Evolutionary conservation across 192 early-diverging fungal genomes (phyloP), one percentile per base, ranked within the genome.

Genomic region (Phlyctochytrium planicorne): DNA sequence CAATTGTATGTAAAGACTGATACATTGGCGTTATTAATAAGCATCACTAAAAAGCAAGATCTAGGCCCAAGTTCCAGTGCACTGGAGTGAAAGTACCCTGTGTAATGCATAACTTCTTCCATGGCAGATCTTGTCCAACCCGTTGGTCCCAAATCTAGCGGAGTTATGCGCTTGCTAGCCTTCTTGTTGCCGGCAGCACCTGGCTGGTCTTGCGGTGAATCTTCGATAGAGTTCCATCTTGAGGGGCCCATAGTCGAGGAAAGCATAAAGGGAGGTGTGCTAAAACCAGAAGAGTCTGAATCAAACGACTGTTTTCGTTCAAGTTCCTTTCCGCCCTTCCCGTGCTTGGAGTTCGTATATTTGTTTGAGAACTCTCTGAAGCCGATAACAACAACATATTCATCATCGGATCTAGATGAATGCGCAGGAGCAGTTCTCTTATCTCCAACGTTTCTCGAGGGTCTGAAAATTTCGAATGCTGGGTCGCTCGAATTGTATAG

Each of bases 1-100:
- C 78, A 73, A 66, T 79, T 84, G 71, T 79, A 79, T 0, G 81
- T 74, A 27, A 52, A 77, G 0, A 69, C 55, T 32, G 66, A 68
- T 14, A 81, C 70, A 14, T 53, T n/a, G 30, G 60, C 32, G 50
- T 37, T 53, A 23, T 74, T 63, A 24, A 84, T 65, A 10, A 70
- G 47, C 63, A 78, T 67, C 25, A 81, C 24, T 40, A 84, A 63
- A 47, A 84, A 81, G 37, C 70, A 50, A 25, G 61, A 69, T 6
- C 77, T 66, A 12, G 36, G 30, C 6, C 78, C 75, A 29, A 77
- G 53, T 24, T 68, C 68, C 34, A 65, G 56, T 16, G 63, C 50
- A 0, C 63, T 31, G 24, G 74, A 60, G 61, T 76, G 63, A 17
- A 79, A 71, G 34, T 29, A 60, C 31, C 64, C 75, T 31, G 75